A percentile compares a stretch with the other conserved stretches of the same genome.
Evolutionary conservation across 2,329 filamentous ascomycete genomes (phyloP).

Genomic region (Zalaria sp.): DNA sequence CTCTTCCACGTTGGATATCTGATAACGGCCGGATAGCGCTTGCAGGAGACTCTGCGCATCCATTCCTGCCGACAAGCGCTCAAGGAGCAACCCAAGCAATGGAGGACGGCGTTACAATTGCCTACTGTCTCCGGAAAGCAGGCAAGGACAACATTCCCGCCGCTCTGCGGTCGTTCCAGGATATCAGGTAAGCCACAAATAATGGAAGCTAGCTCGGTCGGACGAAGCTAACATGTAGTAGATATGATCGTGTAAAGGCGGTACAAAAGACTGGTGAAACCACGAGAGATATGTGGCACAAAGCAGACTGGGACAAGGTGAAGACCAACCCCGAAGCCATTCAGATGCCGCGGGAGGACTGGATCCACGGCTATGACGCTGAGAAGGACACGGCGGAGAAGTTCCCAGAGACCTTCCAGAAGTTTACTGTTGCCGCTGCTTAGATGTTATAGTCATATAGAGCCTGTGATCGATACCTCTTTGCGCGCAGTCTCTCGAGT

Average conservation of each 20-base stretch:
- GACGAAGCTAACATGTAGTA: neutral
- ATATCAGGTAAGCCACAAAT: constrained; percentile 2
- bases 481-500: no score
- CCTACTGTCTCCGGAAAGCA: constrained; percentile 28
- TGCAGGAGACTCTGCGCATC: constrained; percentile 40
- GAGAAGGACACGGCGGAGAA: constrained; percentile 5
- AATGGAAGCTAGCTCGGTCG: neutral
- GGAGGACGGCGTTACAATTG: constrained; percentile 36
- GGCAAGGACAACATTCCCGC: constrained; percentile 22
- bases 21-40: constrained; percentile 35
- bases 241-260: constrained; percentile 6
- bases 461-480: no score
- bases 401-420: constrained; percentile 5
- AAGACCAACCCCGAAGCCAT: constrained; percentile 31
- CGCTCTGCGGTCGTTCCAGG: constrained; percentile 7
- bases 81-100: constrained; percentile 41
- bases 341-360: constrained; percentile 27
- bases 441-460: neutral
- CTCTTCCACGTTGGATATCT: constrained; percentile 38
- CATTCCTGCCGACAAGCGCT: constrained; percentile 39
- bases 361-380: constrained; percentile 6
- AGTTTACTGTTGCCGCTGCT: constrained; percentile 3
- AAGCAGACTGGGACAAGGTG: constrained; percentile 33
- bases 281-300: constrained; percentile 31
- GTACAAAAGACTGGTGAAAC: constrained; percentile 7